A percentile compares a stretch with the other conserved stretches of the same genome.
phyloP scores from a whole-genome alignment of 1,139 yeast genomes.

The Diutina rugosa region DNA sequence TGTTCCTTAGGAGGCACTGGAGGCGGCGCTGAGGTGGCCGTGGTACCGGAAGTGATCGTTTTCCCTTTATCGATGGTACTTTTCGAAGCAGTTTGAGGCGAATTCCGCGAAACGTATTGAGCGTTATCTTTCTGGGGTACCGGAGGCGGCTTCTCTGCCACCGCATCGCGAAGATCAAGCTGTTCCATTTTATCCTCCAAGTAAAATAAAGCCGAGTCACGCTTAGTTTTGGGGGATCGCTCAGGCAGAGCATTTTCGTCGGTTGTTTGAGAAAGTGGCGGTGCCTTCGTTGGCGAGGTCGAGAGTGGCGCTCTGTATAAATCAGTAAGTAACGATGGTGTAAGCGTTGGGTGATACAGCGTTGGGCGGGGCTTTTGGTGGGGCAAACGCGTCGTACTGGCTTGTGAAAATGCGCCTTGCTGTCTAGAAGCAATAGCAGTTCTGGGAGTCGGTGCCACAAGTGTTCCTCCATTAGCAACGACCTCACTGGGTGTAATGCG shows the following conservation, averaged over 20 bases:
- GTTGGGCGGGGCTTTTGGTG: slow-evolving; percentile 63
- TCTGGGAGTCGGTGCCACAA: background rate
- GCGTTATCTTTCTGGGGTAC: background rate
- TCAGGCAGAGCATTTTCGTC: slow-evolving; percentile 2
- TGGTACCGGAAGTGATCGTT: background rate
- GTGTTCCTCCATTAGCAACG: background rate
- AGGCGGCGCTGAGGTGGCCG: background rate
- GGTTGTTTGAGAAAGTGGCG: slow-evolving; percentile 1
- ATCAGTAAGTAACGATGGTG: slow-evolving; percentile 12
- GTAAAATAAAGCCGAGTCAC: slow-evolving; percentile 31
- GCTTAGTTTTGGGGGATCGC: slow-evolving; percentile 13
- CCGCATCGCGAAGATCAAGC: slow-evolving; percentile 7
- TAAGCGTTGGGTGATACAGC: slow-evolving; percentile 56
- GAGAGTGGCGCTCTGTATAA: background rate
- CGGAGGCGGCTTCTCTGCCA: background rate
- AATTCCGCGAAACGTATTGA: background rate
- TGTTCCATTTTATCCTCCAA: slow-evolving; percentile 35
- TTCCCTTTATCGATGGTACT: background rate
- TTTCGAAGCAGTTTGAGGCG: background rate
- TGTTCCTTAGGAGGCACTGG: slow-evolving; percentile 1
- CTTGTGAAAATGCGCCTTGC: background rate
- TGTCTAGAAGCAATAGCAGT: background rate
- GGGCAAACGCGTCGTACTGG: slow-evolving; percentile 5
- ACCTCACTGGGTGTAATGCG: background rate
- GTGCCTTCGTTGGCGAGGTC: slow-evolving; percentile 1